phyloP scores from a whole-genome alignment of 2,329 filamentous ascomycete species.

The Lachnellula suecica region DNA sequence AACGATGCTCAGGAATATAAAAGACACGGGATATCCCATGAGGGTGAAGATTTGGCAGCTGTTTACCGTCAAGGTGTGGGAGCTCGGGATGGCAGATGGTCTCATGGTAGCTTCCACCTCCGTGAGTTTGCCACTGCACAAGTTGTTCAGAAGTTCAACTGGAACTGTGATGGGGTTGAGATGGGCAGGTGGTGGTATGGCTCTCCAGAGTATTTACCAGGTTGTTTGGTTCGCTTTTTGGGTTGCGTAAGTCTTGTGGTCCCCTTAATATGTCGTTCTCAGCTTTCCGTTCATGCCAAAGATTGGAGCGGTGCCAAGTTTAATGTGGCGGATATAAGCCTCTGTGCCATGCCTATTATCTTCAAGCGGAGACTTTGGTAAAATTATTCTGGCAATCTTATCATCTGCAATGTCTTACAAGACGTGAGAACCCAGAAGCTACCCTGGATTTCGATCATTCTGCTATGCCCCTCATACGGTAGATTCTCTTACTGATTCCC shows the following conservation, averaged over 20 bases:
- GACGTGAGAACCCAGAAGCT: too few relatives aligned
- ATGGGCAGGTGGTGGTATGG: constrained; percentile 78
- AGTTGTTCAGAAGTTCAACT: constrained; percentile 55
- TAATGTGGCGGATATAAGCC: too few relatives aligned
- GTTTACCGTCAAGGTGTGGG: constrained; percentile 85
- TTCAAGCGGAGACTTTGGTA: too few relatives aligned
- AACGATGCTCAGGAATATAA: constrained; percentile 87
- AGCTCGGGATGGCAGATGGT: constrained; percentile 79
- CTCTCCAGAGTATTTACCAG: constrained; percentile 82
- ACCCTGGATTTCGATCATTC: too few relatives aligned
- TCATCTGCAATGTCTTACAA: too few relatives aligned
- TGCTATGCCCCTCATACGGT: too few relatives aligned
- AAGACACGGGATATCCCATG: constrained; percentile 87
- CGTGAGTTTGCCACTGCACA: constrained; percentile 72
- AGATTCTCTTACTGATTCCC: constrained; percentile 23
- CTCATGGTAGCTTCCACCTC: constrained; percentile 79
- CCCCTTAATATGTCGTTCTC: background rate
- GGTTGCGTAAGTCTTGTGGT: constrained; percentile 56
- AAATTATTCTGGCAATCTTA: too few relatives aligned
- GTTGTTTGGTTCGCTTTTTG: constrained; percentile 76
- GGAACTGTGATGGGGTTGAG: constrained; percentile 54
- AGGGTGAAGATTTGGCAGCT: constrained; percentile 84
- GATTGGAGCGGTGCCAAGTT: background rate
- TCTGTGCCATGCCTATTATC: background rate
- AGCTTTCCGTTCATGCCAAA: background rate